Base-by-base conservation (phyloP, 2,329 filamentous ascomycete genomes). In the Alternaria triticina region DNA sequence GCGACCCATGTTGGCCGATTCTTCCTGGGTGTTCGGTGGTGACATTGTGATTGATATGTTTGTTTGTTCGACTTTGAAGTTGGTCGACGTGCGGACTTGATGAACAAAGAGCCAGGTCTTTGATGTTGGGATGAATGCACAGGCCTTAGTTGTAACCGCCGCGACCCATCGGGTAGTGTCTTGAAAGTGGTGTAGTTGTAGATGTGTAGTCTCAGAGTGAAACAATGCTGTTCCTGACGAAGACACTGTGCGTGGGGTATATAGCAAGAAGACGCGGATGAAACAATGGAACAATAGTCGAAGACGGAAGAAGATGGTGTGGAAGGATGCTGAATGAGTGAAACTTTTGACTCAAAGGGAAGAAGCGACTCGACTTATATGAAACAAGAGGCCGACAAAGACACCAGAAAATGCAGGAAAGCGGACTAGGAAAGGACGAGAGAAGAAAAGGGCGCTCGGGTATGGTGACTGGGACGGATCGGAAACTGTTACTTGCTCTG, bases 91-190 rank as follows among this genome's bases (percentile, higher is more conserved):
- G 61, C 25, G 33, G 36, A 57, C 49, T 15, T 47, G 43, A 3
- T 51, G 57, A 8, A 50, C 22, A 51, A 47, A 30, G 36, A 33
- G 54, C 8, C 40, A n/a, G 57, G 56, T 49, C n/a, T 64, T 66
- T 40, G 49, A 54, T 27, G 9, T 62, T 45, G 54, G 30, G 57
- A 36, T 45, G 3, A 20, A 57, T 40, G 49, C 28, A 23, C 20
- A 13, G 20, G 63, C 45, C 65, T 71, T 74, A 81, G 78, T 83
- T 83, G 78, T 83, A 83, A 54, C 81, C 81, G 67, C 79, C 77
- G 54, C 77, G 77, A 67, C 77, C 76, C 75, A 77, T 77, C 62
- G 61, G 61, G 57, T 55, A 59, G 50, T 50, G 54, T 50, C 25
- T 59, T 56, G 60, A 27, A 40, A 17, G 13, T 51, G 44, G 58